Conservation (phyloP, 2,329 filamentous ascomycete species). For the Talaromyces albobiverticillius region DNA sequence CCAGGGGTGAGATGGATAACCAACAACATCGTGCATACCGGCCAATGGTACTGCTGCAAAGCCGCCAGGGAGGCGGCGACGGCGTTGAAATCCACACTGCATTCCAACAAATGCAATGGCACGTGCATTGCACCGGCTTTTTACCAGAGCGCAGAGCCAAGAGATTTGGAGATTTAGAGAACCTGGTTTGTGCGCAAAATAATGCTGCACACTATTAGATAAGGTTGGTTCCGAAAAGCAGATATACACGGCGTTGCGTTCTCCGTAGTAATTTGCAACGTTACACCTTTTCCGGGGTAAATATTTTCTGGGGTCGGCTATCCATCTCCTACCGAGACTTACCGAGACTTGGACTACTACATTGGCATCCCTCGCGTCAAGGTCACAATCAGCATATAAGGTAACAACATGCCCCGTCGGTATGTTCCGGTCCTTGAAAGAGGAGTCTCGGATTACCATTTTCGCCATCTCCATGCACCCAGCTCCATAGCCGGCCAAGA, state of each 20-base stretch:
- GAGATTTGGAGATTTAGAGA: too few species aligned
- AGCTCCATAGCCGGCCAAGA: background rate
- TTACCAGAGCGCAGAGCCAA: background rate
- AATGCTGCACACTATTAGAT: background rate
- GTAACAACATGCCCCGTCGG: background rate
- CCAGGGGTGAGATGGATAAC: background rate
- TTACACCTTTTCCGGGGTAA: background rate
- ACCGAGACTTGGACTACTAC: too few species aligned
- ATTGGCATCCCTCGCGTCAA: background rate
- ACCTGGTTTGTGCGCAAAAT: too few species aligned
- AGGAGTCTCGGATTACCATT: background rate
- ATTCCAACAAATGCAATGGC: background rate
- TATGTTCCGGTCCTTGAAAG: background rate
- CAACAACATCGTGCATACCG: background rate
- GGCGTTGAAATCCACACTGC: background rate
- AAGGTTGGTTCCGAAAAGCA: too few species aligned
- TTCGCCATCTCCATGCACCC: background rate
- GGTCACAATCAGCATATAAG: background rate
- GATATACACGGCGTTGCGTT: too few species aligned
- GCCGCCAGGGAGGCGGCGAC: background rate
- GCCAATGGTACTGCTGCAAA: background rate
- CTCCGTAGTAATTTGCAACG: constrained; percentile 3
- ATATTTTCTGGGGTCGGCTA: background rate
- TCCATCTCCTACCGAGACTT: background rate
- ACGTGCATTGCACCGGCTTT: too few species aligned